phyloP scores from a whole-genome alignment of 1,284 basidiomycete genomes.

The Papiliotrema laurentii region DNA sequence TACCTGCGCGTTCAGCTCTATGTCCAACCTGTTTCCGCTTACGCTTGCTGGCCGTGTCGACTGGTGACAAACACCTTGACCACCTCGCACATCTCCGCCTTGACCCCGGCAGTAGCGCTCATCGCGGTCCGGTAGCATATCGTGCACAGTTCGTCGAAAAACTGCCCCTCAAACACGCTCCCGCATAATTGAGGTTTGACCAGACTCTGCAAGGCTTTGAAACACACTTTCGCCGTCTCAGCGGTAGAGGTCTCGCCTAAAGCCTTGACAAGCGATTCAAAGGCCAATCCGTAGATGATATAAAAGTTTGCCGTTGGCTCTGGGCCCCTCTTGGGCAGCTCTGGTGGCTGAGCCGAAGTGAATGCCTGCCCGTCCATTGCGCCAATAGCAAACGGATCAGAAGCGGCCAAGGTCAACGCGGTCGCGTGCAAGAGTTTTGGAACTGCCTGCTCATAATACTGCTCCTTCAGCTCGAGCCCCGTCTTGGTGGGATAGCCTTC shows the following conservation, averaged over 20 bases:
- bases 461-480: neutral
- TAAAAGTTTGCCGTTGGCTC: conserved; percentile 83
- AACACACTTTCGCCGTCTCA: conserved; percentile 55
- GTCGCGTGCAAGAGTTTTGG: conserved; percentile 80
- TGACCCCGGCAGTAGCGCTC: conserved; percentile 71
- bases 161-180: conserved; percentile 67
- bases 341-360: conserved; percentile 24
- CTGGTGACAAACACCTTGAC: conserved; percentile 62
- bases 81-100: conserved; percentile 70
- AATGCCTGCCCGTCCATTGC: conserved; percentile 74
- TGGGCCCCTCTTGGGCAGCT: conserved; percentile 48
- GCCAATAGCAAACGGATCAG: conserved; percentile 64
- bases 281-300: conserved; percentile 85
- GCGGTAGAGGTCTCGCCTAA: conserved; percentile 50
- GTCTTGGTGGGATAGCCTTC: neutral
- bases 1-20: conserved; percentile 6
- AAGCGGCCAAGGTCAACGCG: conserved; percentile 68
- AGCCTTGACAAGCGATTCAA: conserved; percentile 74
- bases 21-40: neutral
- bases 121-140: conserved; percentile 85
- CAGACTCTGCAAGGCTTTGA: conserved; percentile 73
- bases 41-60: conserved; percentile 22
- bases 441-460: conserved; percentile 88
- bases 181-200: conserved; percentile 76
- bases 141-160: conserved; percentile 86